Evolutionary conservation across 164 flowering plant species (phyloP), one percentile per base, ranked within the genome.

Genomic region (Platanus orientalis): DNA sequence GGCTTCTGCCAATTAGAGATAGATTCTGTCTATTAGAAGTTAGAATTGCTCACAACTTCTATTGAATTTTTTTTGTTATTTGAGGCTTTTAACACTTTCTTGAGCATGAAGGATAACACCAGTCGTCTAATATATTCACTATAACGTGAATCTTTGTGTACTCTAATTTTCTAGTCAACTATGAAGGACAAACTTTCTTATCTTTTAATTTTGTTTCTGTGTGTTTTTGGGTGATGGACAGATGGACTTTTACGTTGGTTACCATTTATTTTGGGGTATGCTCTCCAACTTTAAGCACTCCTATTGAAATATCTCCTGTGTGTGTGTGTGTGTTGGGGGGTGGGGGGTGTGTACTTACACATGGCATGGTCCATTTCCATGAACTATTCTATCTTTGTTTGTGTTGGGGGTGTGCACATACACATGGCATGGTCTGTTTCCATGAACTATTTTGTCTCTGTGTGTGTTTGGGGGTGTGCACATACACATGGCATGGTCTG

Each of bases 231-330:
- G 20, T 67, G 50, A 40, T 69, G 42, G 60, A n/a, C 83, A 92
- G 96, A 84, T 93, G 96, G 97, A 93, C 98, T 24, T 88, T 89
- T 74, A 69, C 84, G 16, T 73, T 79, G 69, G 77, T 88, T 61
- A 84, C 92, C 32, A 69, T 88, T 54, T 93, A 93, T 75, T 93
- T 92, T 78, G 97, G 92, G 96, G 98, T 92, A 84, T 64, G 87
- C 64, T 20, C 61, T 69, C 34, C 27, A 26, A 55, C 57, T 65
- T 14, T 23, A 44, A 20, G 26, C n/a, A 39, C 13, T 32, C 36
- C 44, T 53, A 36, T 59, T 26, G 44, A 55, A 20, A 28, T 32
- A 20, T 29, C 19, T 20, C 42, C n/a, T n/a, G n/a, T 56, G 57
- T 26, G 50, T 57, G 45, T n/a, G 4, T 60, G 14, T 7, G 2